Evolutionary conservation across 1,284 basidiomycete genomes (phyloP), one percentile per base, ranked within the genome.

Genomic region (Stygiomarasmius scandens): DNA sequence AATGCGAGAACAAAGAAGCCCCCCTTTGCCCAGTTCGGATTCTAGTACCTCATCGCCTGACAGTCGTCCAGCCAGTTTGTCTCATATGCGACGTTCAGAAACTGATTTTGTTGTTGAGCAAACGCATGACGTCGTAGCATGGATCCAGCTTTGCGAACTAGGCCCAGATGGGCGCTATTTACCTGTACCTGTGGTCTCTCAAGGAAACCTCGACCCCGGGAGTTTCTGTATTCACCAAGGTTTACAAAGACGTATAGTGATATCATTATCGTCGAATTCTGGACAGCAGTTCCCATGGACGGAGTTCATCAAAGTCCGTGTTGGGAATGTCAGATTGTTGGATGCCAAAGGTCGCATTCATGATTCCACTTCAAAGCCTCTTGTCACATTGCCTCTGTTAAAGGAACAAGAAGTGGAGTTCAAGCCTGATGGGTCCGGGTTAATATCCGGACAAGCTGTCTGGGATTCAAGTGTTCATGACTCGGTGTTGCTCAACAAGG

Each of bases 391-490:
- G 29, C 88, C 89, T 12, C 71, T 94, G 6, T 75, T 89, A 63
- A 87, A 89, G 64, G 86, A 90, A 25, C 90, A 93, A 70, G 74
- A 70, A 10, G 76, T 90, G 11, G 85, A 89, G 59, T 92, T 89
- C 76, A 87, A 79, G 64, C 79, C 90, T 1, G 93, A 97, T 72
- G 95, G 95, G 1, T 92, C 91, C 2, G 88, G 91, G 3, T 72
- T 72, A 6, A 73, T 96, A 46, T 75, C 78, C 27, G 89, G 87
- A 4, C 82, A 86, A 52, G 89, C 89, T 0, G 78, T 92, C 3
- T 99, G 96, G 96, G 97, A 99, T 74, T 93, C 93, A 2, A 93
- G 94, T 58, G 79, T 94, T 5, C 96, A 98, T 73, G 89, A 95
- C 66, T 95, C 93, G 3, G 72, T 86, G 16, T 78, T 96, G 54